Percentiles rank a stretch among this genome's conserved stretches.
Conservation (phyloP, 495 filamentous ascomycete species). For the Talaromyces trachyspermus region DNA sequence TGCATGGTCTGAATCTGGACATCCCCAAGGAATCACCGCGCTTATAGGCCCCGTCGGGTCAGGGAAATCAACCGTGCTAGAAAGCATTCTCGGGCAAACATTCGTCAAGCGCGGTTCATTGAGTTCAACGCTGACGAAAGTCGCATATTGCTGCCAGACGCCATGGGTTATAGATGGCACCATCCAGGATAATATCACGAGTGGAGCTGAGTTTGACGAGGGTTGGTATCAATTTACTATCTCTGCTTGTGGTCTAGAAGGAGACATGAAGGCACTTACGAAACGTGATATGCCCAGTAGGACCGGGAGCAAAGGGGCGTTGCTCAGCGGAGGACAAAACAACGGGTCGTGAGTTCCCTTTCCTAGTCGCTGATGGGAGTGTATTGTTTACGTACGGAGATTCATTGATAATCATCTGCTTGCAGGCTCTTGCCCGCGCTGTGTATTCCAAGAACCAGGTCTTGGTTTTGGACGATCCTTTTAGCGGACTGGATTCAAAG, state of each 20-base stretch:
- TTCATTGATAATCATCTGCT: neutral
- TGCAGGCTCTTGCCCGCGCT: constrained; percentile 46
- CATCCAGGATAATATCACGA: constrained; percentile 51
- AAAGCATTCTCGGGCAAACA: constrained; percentile 22
- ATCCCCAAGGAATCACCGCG: constrained; percentile 28
- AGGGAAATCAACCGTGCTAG: constrained; percentile 23
- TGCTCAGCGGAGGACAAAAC: constrained; percentile 59
- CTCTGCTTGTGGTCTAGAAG: constrained; percentile 50
- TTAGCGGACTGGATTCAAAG: constrained; percentile 52
- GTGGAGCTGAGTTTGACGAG: constrained; percentile 43
- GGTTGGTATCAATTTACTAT: constrained; percentile 54
- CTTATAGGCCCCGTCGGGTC: constrained; percentile 20
- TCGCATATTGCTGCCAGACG: constrained; percentile 47
- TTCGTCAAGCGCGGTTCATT: constrained; percentile 32
- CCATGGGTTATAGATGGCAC: constrained; percentile 51
- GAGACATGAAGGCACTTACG: constrained; percentile 48
- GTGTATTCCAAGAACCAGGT: constrained; percentile 46
- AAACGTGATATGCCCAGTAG: constrained; percentile 34
- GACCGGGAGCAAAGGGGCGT: constrained; percentile 58
- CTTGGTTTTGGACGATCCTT: constrained; percentile 50
- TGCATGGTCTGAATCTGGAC: constrained; percentile 32
- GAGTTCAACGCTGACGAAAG: constrained; percentile 23
- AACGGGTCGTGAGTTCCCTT: constrained; percentile 41
- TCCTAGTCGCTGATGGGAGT: neutral
- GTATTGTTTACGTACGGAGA: neutral